These are phyloP conservation scores for Cercis canadensis DNA, from an alignment of 306 rosid genomes.

Conservation along the genomic window DNA sequence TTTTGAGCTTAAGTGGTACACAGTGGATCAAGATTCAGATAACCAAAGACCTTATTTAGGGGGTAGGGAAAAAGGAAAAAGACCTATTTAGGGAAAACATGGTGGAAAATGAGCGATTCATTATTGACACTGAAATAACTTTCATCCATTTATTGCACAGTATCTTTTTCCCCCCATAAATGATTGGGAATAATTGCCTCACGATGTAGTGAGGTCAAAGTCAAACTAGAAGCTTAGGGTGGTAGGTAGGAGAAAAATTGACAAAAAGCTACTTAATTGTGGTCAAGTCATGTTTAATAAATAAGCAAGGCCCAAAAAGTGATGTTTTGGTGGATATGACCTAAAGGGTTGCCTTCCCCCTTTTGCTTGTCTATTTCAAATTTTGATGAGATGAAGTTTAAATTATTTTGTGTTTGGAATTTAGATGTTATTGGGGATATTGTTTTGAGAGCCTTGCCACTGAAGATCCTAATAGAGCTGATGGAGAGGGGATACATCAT, in stretches of 20 bases:
- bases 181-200: conserved; percentile 6
- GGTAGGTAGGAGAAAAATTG: conserved; percentile 6
- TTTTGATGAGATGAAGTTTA: conserved; percentile 27
- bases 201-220: background rate
- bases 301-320: background rate
- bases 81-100: conserved; percentile 2
- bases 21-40: background rate
- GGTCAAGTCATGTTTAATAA: background rate
- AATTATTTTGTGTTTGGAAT: conserved; percentile 31
- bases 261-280: background rate
- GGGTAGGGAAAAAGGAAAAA: too few species aligned
- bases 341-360: background rate
- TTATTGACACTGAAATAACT: background rate
- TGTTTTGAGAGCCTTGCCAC: conserved; percentile 98
- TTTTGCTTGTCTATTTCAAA: background rate
- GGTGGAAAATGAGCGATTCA: too few species aligned
- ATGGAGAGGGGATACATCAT: conserved; percentile 86
- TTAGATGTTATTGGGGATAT: conserved; percentile 94
- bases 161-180: background rate
- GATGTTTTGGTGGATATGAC: conserved; percentile 12
- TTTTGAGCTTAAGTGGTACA: too few species aligned
- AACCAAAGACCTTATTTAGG: conserved; percentile 20
- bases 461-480: conserved; percentile 87
- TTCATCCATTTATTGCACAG: background rate
- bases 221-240: background rate